Evolutionary conservation across 1,284 basidiomycete genomes (phyloP).

Genomic region (Apiotrichum domesticum): DNA sequence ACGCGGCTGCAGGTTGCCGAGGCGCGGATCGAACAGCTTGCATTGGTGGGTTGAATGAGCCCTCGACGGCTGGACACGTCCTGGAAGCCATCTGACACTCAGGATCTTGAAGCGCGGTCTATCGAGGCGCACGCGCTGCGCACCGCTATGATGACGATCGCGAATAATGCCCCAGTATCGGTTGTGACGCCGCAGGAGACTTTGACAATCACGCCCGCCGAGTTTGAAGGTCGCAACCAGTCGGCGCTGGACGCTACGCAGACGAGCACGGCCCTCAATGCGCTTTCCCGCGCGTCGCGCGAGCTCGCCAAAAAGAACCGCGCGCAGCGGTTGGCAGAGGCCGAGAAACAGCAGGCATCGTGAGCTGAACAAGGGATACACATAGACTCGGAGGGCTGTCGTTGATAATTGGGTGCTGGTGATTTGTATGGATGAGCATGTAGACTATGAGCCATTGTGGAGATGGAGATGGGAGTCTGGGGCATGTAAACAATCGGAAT

Average conservation of each 20-base stretch:
- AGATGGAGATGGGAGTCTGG: no score
- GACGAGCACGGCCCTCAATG: constrained; percentile 12
- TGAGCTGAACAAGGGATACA: no score
- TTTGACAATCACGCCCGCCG: constrained; percentile 15
- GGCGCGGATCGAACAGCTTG: constrained; percentile 21
- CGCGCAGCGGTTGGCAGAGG: constrained; percentile 2
- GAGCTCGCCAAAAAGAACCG: constrained; percentile 21
- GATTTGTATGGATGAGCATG: no score
- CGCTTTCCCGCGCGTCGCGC: constrained; percentile 14
- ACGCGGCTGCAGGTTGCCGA: constrained; percentile 27
- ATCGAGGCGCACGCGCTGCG: constrained; percentile 29
- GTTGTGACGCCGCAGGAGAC: constrained; percentile 18
- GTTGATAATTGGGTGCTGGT: no score
- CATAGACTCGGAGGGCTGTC: no score
- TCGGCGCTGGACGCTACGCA: constrained; percentile 3
- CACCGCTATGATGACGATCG: constrained; percentile 17
- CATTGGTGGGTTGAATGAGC: constrained; percentile 24
- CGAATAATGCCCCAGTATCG: constrained; percentile 6
- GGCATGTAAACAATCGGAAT: no score
- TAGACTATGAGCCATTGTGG: no score
- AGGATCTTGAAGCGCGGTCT: constrained; percentile 26
- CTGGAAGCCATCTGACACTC: neutral
- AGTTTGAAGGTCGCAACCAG: constrained; percentile 13
- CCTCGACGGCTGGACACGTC: no score
- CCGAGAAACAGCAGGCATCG: no score